Base-by-base conservation (phyloP, 495 filamentous ascomycete genomes). In the Xylaria grammica region DNA sequence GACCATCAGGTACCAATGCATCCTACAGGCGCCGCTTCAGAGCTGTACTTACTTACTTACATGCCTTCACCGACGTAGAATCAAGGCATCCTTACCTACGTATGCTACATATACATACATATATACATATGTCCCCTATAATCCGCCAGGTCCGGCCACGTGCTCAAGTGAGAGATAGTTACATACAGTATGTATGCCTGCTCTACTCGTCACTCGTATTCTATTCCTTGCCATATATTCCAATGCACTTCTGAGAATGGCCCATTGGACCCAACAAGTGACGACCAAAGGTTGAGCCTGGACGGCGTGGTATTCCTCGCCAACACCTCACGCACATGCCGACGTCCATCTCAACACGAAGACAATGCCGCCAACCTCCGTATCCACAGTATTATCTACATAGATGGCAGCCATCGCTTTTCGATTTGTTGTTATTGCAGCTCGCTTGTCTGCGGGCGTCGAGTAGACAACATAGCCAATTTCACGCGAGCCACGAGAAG, bases 1-100 rank as follows among this genome's bases (percentile, higher is more conserved):
- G 15, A 6, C 3, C 11, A 36, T 57, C 38, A 57, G 54, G 54
- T 57, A 57, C 54, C 54, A 57, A 57, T 57, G 54, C 54, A 44
- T 34, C 54, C 53, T 20, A 20, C 26, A 30, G 38, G 30, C 8
- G 36, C 36, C 24, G 22, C 22, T 27, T 17, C 24, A 19, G 17
- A 54, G 52, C 30, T 34, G n/a, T n/a, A n/a, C n/a, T n/a, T n/a
- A n/a, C n/a, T n/a, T n/a, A n/a, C n/a, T n/a, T n/a, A 52, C 50
- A 15, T 24, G n/a, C 24, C 32, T 29, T 42, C 36, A 54, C n/a
- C 32, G 15, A 57, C 24, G 15, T 9, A 30, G 15, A n/a, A 53
- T 22, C 1, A 9, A 45, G 13, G 24, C 36, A 45, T 29, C 8
- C 22, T 4, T 19, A 13, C 20, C 3, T 17, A n/a, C 29, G 15